Evolutionary conservation across 106 monocot genomes (phyloP).

Genomic region (Amphibolis antarctica): DNA sequence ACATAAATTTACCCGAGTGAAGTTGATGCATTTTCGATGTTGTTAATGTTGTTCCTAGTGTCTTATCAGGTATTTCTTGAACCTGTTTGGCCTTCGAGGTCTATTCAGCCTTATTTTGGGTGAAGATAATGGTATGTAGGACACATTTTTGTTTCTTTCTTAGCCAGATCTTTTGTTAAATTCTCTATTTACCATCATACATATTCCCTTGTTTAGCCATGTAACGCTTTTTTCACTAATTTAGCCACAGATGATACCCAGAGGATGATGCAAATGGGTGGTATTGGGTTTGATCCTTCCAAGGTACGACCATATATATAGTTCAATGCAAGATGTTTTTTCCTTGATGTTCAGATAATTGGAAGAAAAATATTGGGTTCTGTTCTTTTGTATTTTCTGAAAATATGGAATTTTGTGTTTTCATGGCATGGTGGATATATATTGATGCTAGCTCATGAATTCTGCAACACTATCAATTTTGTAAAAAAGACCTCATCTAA

Average conservation of each 20-base stretch:
- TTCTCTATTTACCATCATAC: not conserved
- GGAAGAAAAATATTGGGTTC: not conserved
- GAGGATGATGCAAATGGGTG: conserved; percentile 98
- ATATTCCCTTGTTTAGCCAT: not conserved
- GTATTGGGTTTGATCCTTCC: conserved; percentile 79
- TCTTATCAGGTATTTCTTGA: conserved; percentile 78
- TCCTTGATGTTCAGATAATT: not conserved
- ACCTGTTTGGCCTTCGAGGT: conserved; percentile 93
- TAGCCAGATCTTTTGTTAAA: not conserved
- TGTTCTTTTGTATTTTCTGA: not conserved
- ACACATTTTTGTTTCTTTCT: conserved; percentile 1
- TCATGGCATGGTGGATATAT: no score
- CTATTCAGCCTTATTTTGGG: conserved; percentile 95
- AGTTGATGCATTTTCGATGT: not conserved
- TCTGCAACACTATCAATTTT: no score
- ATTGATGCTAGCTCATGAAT: no score
- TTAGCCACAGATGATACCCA: conserved; percentile 92
- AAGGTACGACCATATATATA: conserved; percentile 27
- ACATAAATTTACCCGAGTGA: not conserved
- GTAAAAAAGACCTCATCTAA: no score
- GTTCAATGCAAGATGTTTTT: not conserved
- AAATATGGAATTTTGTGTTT: no score
- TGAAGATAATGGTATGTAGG: conserved; percentile 85
- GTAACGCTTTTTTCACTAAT: conserved; percentile 5
- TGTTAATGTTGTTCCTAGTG: not conserved